A percentile compares a stretch with the other conserved stretches of the same genome.
Conservation (phyloP, 1,139 yeast genomes). For the Debaryomyces singareniensis region DNA sequence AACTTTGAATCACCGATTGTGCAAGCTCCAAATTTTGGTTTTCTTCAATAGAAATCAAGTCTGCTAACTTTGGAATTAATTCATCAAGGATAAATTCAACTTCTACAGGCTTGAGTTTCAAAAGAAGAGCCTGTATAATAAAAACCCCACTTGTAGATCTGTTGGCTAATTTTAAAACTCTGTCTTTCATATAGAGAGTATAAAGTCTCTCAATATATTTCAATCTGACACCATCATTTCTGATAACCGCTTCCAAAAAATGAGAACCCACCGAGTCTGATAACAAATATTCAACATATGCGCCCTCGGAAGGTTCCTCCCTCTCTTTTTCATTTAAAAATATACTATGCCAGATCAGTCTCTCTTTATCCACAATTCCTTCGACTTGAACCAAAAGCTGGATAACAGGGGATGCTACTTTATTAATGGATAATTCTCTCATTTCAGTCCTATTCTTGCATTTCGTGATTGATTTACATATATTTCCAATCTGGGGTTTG, state of each 20-base stretch:
- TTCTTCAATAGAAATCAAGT: conserved; percentile 45
- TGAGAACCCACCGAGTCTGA: conserved; percentile 91
- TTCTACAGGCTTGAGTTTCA: conserved; percentile 53
- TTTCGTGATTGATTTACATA: conserved; percentile 31
- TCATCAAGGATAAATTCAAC: conserved; percentile 61
- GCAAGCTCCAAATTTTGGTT: conserved; percentile 66
- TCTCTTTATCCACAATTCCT: conserved; percentile 67
- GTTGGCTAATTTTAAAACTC: conserved; percentile 65
- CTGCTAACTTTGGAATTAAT: conserved; percentile 61
- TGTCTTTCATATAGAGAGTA: conserved; percentile 63
- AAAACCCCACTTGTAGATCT: conserved; percentile 80
- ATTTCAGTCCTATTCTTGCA: conserved; percentile 42
- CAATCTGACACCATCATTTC: conserved; percentile 54
- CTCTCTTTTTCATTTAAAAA: conserved; percentile 40
- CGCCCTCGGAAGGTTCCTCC: conserved; percentile 60
- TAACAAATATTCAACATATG: conserved; percentile 76
- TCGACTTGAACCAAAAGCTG: conserved; percentile 80
- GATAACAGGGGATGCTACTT: conserved; percentile 81
- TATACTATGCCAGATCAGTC: conserved; percentile 57
- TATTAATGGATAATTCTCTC: conserved; percentile 71
- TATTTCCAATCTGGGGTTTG: conserved; percentile 49
- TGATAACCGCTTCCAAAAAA: conserved; percentile 69
- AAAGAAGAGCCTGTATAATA: conserved; percentile 66
- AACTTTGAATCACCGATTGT: conserved; percentile 61
- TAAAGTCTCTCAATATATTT: conserved; percentile 68